Base-by-base conservation (phyloP, 352 stramenopile genomes). In the Phytophthora sansomeana region DNA sequence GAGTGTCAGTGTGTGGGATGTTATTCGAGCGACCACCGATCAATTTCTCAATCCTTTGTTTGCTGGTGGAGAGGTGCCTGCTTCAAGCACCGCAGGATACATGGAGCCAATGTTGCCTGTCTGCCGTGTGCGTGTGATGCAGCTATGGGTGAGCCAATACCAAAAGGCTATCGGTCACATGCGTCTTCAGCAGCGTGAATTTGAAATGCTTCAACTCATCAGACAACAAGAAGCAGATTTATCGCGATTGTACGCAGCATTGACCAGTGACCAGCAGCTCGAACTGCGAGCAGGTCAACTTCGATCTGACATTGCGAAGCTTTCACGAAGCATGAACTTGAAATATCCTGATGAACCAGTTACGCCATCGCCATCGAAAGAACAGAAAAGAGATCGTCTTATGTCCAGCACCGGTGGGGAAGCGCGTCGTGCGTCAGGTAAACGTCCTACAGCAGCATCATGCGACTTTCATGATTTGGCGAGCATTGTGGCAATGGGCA, bases 81-180 rank as follows among this genome's bases (percentile, higher is more conserved):
- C 48, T 16, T 60, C 50, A 19, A 28, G 28, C 39, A 58, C 19
- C 13, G 63, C 10, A 67, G 66, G 14, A 9, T 70, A 72, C 11
- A 82, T 92, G 69, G 86, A 95, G 29, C 72, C 80, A 0, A 94
- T 95, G 83, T 48, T 93, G 5, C 87, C 87, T 1, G 81, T 94
- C n/a, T 94, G 87, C 39, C 82, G 85, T 42, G 87, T 95, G 1
- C 87, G 87, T n/a, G 67, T 93, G 16, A 95, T 95, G 85, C 87
- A 96, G 62, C 71, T 96, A 5, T 96, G 87, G 87, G 76, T 79
- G 29, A 92, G 85, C 41, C 87, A 96, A 63, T 93, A 96, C 58
- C 87, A 96, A 49, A 96, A 96, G 42, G 87, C 87, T 2, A 93
- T 96, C 47, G 89, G 87, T 21, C 87, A 96, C 63, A 96, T 96